Conservation (phyloP, 768 basidiomycete species). For the Pisolithus tinctorius region DNA sequence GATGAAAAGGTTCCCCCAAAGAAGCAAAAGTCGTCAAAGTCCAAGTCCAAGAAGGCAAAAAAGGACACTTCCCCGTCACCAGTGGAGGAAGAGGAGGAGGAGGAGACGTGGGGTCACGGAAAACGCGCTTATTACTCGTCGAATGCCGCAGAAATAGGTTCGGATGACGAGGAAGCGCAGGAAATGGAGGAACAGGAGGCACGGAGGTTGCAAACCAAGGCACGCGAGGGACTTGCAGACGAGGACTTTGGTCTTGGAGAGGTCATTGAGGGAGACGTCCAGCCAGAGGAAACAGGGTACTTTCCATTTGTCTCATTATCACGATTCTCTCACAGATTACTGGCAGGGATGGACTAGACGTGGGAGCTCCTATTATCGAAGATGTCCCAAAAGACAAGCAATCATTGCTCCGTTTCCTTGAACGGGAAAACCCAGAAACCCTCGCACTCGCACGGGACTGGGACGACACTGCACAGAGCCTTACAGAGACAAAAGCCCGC, state of each 20-base stretch:
- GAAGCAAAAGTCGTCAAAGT: conserved; percentile 5
- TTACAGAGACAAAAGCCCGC: conserved; percentile 47
- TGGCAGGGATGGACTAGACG: conserved; percentile 12
- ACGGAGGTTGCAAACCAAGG: conserved; percentile 67
- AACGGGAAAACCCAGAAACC: conserved; percentile 71
- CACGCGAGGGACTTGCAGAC: conserved; percentile 62
- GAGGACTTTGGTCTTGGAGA: conserved; percentile 83
- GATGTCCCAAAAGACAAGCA: conserved; percentile 50
- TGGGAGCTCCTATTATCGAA: not conserved
- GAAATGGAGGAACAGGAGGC: conserved; percentile 88
- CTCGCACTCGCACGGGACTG: conserved; percentile 80
- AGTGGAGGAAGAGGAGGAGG: conserved; percentile 32
- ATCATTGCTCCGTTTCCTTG: conserved; percentile 56
- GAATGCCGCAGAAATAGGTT: conserved; percentile 73
- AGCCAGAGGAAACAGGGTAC: conserved; percentile 25
- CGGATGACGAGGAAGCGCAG: conserved; percentile 84
- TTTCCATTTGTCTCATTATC: not conserved
- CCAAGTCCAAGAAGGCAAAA: conserved; percentile 11
- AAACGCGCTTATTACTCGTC: conserved; percentile 83
- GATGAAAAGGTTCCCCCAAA: conserved; percentile 15
- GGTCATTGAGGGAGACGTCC: conserved; percentile 31
- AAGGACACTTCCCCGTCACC: conserved; percentile 6
- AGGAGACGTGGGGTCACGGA: conserved; percentile 78
- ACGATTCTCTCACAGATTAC: not conserved
- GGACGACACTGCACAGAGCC: conserved; percentile 57